Conservation (phyloP, 2,329 filamentous ascomycete species). For the Gliomastix tumulicola region DNA sequence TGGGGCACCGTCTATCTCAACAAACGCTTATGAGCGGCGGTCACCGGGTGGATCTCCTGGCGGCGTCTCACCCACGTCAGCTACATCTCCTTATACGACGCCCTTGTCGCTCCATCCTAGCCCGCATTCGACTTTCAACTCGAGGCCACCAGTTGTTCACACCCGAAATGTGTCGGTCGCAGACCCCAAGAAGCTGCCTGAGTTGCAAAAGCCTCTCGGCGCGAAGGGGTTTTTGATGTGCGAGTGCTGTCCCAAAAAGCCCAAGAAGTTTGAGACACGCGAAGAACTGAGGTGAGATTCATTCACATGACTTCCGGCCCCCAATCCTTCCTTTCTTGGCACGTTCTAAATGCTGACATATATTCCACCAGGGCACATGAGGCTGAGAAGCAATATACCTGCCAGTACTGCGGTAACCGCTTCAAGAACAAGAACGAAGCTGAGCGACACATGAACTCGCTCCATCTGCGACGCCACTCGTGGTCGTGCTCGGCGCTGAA, state of each 20-base stretch:
- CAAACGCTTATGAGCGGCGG: slow-evolving; percentile 36
- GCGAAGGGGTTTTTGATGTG: slow-evolving; percentile 59
- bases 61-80: slow-evolving; percentile 42
- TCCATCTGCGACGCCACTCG: slow-evolving; percentile 86
- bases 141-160: too few relatives aligned
- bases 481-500: slow-evolving; percentile 93
- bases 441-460: slow-evolving; percentile 90
- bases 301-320: background rate
- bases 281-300: slow-evolving; percentile 72
- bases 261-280: slow-evolving; percentile 83
- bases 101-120: slow-evolving; percentile 42
- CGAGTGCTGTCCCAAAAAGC: slow-evolving; percentile 95
- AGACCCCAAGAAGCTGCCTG: slow-evolving; percentile 44
- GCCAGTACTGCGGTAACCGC: slow-evolving; percentile 83
- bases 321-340: background rate
- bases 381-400: slow-evolving; percentile 94
- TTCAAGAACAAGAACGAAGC: slow-evolving; percentile 99
- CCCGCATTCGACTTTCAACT: too few relatives aligned
- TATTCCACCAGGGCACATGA: slow-evolving; percentile 73
- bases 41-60: slow-evolving; percentile 40
- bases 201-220: slow-evolving; percentile 37
- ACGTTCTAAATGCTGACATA: slow-evolving; percentile 14
- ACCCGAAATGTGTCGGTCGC: slow-evolving; percentile 38
- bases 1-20: slow-evolving; percentile 31
- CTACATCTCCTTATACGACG: slow-evolving; percentile 41